Percentiles rank a stretch among this genome's conserved stretches.
phyloP scores from a whole-genome alignment of 2,329 filamentous ascomycete species.

The Pyricularia sp. region DNA sequence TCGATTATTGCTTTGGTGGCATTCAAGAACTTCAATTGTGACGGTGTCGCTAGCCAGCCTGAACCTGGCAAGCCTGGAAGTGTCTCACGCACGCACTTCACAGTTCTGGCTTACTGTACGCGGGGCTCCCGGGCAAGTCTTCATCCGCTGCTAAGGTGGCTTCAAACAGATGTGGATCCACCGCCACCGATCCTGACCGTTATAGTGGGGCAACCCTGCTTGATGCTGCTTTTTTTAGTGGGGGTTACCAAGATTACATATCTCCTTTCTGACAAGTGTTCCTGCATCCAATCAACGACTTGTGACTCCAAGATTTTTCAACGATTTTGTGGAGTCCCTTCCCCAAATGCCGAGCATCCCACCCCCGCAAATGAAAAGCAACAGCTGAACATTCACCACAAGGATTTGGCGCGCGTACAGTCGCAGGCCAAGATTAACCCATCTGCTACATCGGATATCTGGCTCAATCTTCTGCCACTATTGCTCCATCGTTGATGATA shows the following conservation, averaged over 20 bases:
- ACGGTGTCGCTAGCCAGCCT: neutral
- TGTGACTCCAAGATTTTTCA: neutral
- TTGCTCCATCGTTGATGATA: neutral
- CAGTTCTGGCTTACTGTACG: neutral
- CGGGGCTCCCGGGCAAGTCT: neutral
- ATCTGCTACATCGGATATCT: neutral
- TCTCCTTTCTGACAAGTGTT: neutral
- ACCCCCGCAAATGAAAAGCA: neutral
- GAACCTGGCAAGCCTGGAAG: neutral
- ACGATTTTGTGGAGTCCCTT: neutral
- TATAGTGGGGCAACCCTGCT: neutral
- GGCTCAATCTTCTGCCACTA: neutral
- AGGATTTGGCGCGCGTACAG: neutral
- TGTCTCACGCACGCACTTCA: neutral
- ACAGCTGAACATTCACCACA: neutral
- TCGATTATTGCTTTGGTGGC: neutral
- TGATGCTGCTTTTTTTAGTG: neutral
- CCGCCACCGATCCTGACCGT: neutral
- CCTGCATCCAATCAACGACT: neutral
- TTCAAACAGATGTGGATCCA: neutral
- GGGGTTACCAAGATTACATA: neutral
- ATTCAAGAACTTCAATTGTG: neutral
- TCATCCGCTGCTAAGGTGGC: neutral
- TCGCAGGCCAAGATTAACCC: neutral
- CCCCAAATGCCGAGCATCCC: neutral